A percentile compares a stretch with the other conserved stretches of the same genome.
Conservation (phyloP, 1,284 basidiomycete genomes). For the Albatrellus sp. region DNA sequence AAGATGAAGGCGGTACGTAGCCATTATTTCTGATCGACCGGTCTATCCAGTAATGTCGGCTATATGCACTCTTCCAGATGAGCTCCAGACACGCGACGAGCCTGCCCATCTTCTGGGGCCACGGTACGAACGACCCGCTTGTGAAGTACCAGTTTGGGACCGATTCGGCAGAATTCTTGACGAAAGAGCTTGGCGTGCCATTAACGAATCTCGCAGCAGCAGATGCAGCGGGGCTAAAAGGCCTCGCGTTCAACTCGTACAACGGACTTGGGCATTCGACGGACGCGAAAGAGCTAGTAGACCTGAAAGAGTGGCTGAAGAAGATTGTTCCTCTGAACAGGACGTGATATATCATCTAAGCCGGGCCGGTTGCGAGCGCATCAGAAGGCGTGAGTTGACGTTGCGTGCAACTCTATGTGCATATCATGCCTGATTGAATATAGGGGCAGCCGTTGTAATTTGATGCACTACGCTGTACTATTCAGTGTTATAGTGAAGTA, state of each 20-base stretch:
- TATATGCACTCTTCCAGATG: constrained; percentile 30
- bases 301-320: constrained; percentile 53
- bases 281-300: constrained; percentile 46
- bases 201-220: constrained; percentile 15
- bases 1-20: constrained; percentile 52
- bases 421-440: too few species aligned
- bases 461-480: too few species aligned
- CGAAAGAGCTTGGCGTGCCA: constrained; percentile 30
- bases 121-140: constrained; percentile 69
- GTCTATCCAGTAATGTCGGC: not conserved
- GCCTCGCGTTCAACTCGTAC: constrained; percentile 41
- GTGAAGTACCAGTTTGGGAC: constrained; percentile 41
- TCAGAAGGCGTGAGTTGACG: too few species aligned
- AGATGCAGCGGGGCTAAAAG: constrained; percentile 14
- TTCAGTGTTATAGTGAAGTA: too few species aligned
- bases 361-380: too few species aligned
- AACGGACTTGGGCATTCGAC: constrained; percentile 52
- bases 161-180: constrained; percentile 43
- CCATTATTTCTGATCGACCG: not conserved
- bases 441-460: too few species aligned
- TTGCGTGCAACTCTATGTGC: too few species aligned
- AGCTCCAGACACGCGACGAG: constrained; percentile 38
- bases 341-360: not conserved
- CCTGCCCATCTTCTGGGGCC: constrained; percentile 81
- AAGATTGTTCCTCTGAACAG: constrained; percentile 17